A percentile compares a stretch with the other conserved stretches of the same genome.
phyloP scores from a whole-genome alignment of 768 basidiomycete genomes.

The Agrocybe chaxingu region DNA sequence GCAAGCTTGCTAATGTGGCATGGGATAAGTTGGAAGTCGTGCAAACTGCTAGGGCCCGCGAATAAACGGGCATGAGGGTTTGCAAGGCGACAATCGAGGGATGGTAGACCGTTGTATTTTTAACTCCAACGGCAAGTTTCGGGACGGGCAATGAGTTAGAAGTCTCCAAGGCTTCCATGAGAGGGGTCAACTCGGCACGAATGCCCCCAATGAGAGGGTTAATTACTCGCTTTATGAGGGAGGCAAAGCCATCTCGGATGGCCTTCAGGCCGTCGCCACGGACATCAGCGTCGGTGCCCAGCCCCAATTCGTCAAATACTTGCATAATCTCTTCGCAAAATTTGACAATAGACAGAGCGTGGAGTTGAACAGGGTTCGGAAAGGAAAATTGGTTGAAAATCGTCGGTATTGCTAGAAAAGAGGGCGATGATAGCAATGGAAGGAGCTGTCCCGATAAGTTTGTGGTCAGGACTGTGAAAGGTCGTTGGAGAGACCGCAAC shows the following conservation, averaged over 20 bases:
- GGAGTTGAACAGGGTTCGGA: constrained; percentile 64
- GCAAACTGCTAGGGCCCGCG: constrained; percentile 54
- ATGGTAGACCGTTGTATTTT: constrained; percentile 38
- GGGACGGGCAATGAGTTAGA: constrained; percentile 26
- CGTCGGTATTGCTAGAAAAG: constrained; percentile 51
- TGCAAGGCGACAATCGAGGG: constrained; percentile 61
- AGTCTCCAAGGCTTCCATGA: constrained; percentile 61
- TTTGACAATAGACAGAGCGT: constrained; percentile 64
- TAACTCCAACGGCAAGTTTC: constrained; percentile 29
- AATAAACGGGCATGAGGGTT: constrained; percentile 58
- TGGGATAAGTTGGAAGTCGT: constrained; percentile 54
- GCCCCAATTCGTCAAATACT: constrained; percentile 60
- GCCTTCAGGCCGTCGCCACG: constrained; percentile 68
- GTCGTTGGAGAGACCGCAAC: constrained; percentile 70
- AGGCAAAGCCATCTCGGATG: constrained; percentile 69
- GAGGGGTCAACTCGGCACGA: constrained; percentile 55
- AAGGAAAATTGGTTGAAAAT: constrained; percentile 48
- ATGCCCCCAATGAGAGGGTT: constrained; percentile 62
- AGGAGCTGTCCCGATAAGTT: constrained; percentile 67
- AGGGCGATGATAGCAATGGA: constrained; percentile 62
- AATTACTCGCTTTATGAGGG: constrained; percentile 62
- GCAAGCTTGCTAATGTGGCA: constrained; percentile 59
- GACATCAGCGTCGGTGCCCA: constrained; percentile 58
- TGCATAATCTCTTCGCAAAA: constrained; percentile 76
- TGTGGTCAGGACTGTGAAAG: constrained; percentile 69